Evolutionary conservation across 2,329 filamentous ascomycete species (phyloP), one percentile per base, ranked within the genome.

Genomic region (Aspergillus caelatus): DNA sequence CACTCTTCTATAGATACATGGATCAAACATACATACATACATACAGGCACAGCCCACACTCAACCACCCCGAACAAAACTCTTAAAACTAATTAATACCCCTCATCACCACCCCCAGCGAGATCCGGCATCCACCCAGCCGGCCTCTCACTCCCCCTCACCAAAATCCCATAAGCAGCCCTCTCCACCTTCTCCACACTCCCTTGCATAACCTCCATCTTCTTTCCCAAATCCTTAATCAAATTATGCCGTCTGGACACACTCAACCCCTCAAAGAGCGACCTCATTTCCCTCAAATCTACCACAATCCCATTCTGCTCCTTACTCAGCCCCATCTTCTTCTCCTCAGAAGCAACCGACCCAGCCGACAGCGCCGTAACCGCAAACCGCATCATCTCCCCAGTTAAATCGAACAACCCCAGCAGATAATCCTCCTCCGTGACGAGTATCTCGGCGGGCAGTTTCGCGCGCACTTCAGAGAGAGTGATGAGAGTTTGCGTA

Each of bases 341-440:
- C 71, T 16, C 75, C 41, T 39, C 64, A 45, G 61, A 57, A 66
- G 63, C 65, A 67, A 75, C 81, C 26, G 85, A 75, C 48, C 83
- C 89, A 6, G 93, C 91, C 1, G 93, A 93, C 76, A 96, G 91
- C 30, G 89, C 88, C 7, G 94, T 94, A 57, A 97, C 95, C 0
- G 93, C 93, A 78, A 97, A 98, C 34, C 94, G 87, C 95, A 99
- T 99, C 82, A 98, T 84, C 81, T 99, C 95, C 45, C 95, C 95
- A 1, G 94, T 94, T 70, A 98, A 86, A 77, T 99, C 95, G 73
- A 97, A 97, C 2, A 99, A 80, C 10, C 94, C 95, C 66, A 95
- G 89, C 62, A 97, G 80, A 75, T 97, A 98, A 78, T 99, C 95
- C 61, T 94, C 88, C 30, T 89, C 84, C 1, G 91, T 92, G 23